These are phyloP conservation scores for Colletotrichum sublineola DNA, from an alignment of 2,329 filamentous ascomycete species.

Conservation along the genomic window DNA sequence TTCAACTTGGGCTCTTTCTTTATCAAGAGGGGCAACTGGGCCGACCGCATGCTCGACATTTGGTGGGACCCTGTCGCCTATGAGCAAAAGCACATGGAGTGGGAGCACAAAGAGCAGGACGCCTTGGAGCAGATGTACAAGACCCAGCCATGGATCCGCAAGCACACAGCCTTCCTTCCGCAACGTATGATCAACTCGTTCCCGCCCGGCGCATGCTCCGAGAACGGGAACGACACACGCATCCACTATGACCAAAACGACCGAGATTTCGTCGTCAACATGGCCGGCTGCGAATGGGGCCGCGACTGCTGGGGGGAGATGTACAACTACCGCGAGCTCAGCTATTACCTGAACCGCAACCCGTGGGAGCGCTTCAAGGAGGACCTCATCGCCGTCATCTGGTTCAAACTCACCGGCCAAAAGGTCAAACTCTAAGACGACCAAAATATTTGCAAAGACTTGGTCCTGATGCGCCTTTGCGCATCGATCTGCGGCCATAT, in stretches of 20 bases:
- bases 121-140: conserved; percentile 92
- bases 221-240: conserved; percentile 78
- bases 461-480: conserved; percentile 30
- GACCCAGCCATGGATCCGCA: conserved; percentile 92
- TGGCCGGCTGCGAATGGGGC: conserved; percentile 98
- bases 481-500: conserved; percentile 29
- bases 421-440: conserved; percentile 66
- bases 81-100: conserved; percentile 98
- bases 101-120: conserved; percentile 99
- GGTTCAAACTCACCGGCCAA: conserved; percentile 74
- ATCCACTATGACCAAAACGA: conserved; percentile 90
- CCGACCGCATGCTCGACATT: conserved; percentile 89
- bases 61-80: conserved; percentile 99
- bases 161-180: conserved; percentile 88
- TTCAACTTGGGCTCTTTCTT: conserved; percentile 99
- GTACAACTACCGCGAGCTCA: conserved; percentile 93
- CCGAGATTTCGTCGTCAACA: conserved; percentile 95
- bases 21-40: conserved; percentile 86
- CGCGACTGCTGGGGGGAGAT: conserved; percentile 98
- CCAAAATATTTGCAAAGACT: neutral
- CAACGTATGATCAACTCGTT: conserved; percentile 97
- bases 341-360: conserved; percentile 88
- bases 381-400: conserved; percentile 71
- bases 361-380: conserved; percentile 84
- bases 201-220: conserved; percentile 88